Evolutionary conservation across 2,329 filamentous ascomycete species (phyloP).

Genomic region (Leptographium flavum): DNA sequence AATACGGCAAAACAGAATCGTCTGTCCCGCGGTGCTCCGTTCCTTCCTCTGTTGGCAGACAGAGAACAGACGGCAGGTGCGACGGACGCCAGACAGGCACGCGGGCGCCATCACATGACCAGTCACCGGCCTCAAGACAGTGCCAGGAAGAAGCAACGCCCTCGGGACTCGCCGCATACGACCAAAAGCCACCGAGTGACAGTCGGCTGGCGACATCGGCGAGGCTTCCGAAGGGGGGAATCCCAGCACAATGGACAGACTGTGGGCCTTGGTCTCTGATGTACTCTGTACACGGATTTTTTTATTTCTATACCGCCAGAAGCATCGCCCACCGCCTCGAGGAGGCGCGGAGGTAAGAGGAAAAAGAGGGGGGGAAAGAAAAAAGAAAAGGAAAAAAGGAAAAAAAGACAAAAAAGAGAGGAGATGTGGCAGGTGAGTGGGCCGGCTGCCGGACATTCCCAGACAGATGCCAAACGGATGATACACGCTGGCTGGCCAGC

Average conservation of each 20-base stretch:
- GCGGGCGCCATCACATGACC: not conserved
- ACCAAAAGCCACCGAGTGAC: not conserved
- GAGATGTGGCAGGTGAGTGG: not conserved
- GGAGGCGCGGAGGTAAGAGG: too few species aligned
- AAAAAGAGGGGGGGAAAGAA: too few species aligned
- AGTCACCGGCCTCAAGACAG: not conserved
- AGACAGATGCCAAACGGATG: not conserved
- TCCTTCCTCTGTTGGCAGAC: too few species aligned
- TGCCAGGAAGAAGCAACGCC: not conserved
- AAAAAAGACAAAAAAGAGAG: too few species aligned
- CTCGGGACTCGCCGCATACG: not conserved
- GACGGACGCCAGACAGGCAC: not conserved
- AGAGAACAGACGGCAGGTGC: not conserved
- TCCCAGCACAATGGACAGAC: not conserved
- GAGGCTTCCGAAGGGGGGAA: not conserved
- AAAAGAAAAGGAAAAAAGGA: too few species aligned
- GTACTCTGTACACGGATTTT: too few species aligned
- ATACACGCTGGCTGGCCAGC: too few species aligned
- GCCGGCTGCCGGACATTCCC: not conserved
- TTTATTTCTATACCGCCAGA: too few species aligned
- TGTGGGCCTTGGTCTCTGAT: too few species aligned
- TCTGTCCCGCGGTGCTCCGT: too few species aligned
- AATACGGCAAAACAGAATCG: not conserved
- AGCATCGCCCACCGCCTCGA: not conserved
- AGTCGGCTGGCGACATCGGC: not conserved